These are phyloP conservation scores for Tulasnella sp. DNA, from an alignment of 768 basidiomycete species.

Conservation along the genomic window DNA sequence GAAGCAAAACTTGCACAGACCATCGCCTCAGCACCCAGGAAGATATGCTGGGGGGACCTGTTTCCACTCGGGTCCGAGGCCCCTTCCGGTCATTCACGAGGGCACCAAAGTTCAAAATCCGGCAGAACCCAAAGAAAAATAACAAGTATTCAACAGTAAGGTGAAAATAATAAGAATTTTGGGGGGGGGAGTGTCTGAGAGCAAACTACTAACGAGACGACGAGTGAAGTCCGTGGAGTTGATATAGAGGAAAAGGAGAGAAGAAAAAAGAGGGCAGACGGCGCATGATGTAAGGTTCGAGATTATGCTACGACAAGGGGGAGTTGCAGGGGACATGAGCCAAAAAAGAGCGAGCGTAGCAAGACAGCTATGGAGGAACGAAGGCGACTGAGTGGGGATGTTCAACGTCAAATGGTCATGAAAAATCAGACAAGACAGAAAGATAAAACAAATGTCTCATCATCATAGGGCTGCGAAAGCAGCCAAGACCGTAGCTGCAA, in stretches of 20 bases:
- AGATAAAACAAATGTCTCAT: background rate
- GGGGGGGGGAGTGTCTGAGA: background rate
- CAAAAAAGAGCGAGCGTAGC: background rate
- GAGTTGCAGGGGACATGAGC: background rate
- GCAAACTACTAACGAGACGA: conserved; percentile 1
- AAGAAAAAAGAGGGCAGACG: background rate
- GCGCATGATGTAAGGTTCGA: background rate
- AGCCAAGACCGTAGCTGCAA: conserved; percentile 15
- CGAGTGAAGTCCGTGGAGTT: background rate
- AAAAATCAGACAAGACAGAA: background rate
- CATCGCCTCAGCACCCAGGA: too few species aligned
- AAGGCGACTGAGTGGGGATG: background rate
- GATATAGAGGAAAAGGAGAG: background rate
- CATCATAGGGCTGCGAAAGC: background rate
- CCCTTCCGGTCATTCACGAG: too few species aligned
- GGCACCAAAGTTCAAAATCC: background rate
- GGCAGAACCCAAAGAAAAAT: background rate
- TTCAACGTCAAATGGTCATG: background rate
- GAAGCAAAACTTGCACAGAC: background rate
- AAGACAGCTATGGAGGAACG: conserved; percentile 1
- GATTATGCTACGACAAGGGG: conserved; percentile 3
- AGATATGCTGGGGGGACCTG: too few species aligned
- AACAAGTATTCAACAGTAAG: background rate
- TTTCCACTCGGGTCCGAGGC: too few species aligned
- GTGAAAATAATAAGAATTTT: background rate